Base-by-base conservation (phyloP, 2,329 filamentous ascomycete genomes). In the Diplodia seriata region DNA sequence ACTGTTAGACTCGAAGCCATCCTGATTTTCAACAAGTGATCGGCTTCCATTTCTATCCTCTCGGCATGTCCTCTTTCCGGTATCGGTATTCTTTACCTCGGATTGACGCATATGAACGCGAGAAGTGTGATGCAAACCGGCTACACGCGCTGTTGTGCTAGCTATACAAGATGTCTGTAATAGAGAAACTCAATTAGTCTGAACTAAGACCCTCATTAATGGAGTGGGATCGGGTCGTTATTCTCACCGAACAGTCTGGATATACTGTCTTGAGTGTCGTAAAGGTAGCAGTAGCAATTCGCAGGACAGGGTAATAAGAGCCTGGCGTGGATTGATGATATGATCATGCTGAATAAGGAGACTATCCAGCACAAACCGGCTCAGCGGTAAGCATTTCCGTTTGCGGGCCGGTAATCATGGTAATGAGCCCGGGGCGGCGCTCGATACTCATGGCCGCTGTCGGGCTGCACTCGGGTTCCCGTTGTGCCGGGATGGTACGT, bases 391-490 rank as follows among this genome's bases (percentile, higher is more conserved):
- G 43, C 18, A 47, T 38, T 31, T 38, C 59, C 47, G 36, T 49
- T 36, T 20, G 59, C 29, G 20, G 59, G 29, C 15, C 47, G 43
- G 31, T 63, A 63, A 20, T 63, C 59, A 36, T 36, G 51, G 12
- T 51, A 51, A 33, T 63, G 59, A 14, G 43, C 18, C 26, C 20
- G n/a, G 7, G 59, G 29, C n/a, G 26, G 12, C 14, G 43, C n/a
- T 12, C 43, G 59, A 31, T 63, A 38, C 8, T 38, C 59, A 38
- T 26, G 15, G 14, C 43, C 59, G 14, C 12, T 31, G 18, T 49
- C n/a, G 9, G 23, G 23, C 23, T 49, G 47, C 18, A 20, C 11
- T 1, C 29, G 43, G 18, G 26, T 6, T 11, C 36, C 31, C 14
- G 3, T n/a, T 63, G 59, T n/a, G 11, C 26, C 7, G n/a, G 36